Conservation (phyloP, 148 eudicot species). For the Rhododendron kiyosumense region DNA sequence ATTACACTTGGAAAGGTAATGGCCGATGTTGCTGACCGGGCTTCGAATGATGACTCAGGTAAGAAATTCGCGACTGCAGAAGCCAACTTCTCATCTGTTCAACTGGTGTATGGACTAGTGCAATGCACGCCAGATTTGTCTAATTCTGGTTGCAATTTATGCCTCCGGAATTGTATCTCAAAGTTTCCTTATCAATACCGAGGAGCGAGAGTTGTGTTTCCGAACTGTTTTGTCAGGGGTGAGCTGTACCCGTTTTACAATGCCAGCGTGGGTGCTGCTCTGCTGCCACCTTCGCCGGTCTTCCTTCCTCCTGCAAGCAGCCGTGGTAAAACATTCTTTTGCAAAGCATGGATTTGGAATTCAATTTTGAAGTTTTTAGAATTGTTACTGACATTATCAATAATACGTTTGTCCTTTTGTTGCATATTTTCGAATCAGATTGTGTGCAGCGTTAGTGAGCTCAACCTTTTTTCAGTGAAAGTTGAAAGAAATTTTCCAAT, state of each 20-base stretch:
- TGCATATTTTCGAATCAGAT: no score
- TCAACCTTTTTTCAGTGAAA: background rate
- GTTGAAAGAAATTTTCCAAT: no score
- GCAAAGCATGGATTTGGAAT: background rate
- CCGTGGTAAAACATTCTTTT: no score
- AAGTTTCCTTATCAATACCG: no score
- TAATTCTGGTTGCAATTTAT: conserved; percentile 9
- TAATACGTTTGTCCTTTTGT: no score
- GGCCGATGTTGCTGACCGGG: background rate
- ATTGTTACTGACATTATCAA: no score
- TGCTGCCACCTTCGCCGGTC: background rate
- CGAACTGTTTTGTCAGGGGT: background rate
- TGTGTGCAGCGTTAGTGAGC: background rate
- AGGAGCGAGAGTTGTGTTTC: background rate
- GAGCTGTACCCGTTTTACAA: background rate
- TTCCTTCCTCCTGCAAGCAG: background rate
- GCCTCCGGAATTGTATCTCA: conserved; percentile 8
- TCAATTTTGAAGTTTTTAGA: background rate
- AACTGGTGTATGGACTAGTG: background rate
- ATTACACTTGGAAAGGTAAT: background rate
- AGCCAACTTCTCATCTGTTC: background rate
- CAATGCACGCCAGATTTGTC: conserved; percentile 29
- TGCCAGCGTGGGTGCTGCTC: background rate
- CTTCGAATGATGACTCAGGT: no score
- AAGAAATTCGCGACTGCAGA: no score